phyloP scores from a whole-genome alignment of 192 early-diverging fungal genomes.

The Backusella psychrophila region DNA sequence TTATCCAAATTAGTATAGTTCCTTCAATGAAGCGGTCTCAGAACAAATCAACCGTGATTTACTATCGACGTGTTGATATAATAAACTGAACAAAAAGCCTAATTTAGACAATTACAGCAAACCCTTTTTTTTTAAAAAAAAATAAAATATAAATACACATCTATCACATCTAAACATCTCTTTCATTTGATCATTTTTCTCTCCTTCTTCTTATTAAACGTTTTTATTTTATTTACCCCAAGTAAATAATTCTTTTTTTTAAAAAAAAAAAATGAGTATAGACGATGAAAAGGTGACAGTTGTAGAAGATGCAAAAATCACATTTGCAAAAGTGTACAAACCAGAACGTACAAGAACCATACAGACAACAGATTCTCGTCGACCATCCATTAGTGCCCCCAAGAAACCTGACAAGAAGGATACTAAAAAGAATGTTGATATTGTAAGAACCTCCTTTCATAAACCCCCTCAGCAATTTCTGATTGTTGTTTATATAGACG shows the following conservation, averaged over 20 bases:
- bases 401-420: slow-evolving; percentile 17
- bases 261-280: background rate
- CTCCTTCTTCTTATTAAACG: background rate
- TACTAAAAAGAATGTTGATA: slow-evolving; percentile 41
- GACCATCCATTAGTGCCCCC: slow-evolving; percentile 25
- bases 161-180: background rate
- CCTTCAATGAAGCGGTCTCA: background rate
- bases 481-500: slow-evolving; percentile 28
- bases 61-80: background rate
- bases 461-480: background rate
- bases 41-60: background rate
- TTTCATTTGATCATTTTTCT: background rate
- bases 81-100: background rate
- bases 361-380: slow-evolving; percentile 14
- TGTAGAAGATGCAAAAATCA: slow-evolving; percentile 22
- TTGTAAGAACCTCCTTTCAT: slow-evolving; percentile 35
- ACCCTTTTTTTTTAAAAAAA: background rate
- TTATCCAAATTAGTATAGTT: background rate
- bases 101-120: background rate
- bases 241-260: background rate
- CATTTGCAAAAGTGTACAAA: slow-evolving; percentile 21
- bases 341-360: slow-evolving; percentile 24
- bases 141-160: background rate
- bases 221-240: background rate
- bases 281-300: background rate